A percentile compares a stretch with the other conserved stretches of the same genome.
Evolutionary conservation across 108 stramenopile genomes (phyloP).

Genomic region (Fragilaria crotonensis): DNA sequence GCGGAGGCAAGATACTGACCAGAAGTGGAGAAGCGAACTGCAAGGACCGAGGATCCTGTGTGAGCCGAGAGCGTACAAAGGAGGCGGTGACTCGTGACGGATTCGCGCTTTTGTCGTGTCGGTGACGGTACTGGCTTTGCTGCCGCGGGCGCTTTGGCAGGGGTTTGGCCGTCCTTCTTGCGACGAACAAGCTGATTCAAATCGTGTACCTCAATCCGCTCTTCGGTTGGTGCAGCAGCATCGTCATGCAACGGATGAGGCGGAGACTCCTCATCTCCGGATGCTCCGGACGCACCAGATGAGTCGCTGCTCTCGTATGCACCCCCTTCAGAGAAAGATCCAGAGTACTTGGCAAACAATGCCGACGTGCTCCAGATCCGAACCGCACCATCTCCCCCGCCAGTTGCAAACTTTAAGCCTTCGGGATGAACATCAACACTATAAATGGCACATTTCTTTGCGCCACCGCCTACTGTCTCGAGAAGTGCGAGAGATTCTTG

Average conservation of each 20-base stretch:
- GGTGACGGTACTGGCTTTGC: conserved; percentile 3
- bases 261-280: conserved; percentile 1
- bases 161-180: conserved; percentile 56
- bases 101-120: background rate
- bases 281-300: conserved; percentile 8
- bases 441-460: conserved; percentile 57
- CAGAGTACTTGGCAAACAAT: conserved; percentile 31
- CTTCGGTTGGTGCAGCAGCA: conserved; percentile 5
- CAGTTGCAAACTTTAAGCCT: conserved; percentile 68
- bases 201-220: conserved; percentile 45
- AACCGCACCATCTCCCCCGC: conserved; percentile 78
- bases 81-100: conserved; percentile 41
- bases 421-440: conserved; percentile 63
- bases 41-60: conserved; percentile 73
- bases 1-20: conserved; percentile 76
- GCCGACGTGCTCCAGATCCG: conserved; percentile 60
- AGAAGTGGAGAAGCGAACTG: conserved; percentile 63
- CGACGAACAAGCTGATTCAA: conserved; percentile 55
- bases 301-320: conserved; percentile 62
- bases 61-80: conserved; percentile 74
- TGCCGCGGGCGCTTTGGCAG: too few relatives aligned
- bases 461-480: conserved; percentile 13
- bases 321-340: conserved; percentile 31
- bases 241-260: background rate
- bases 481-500: conserved; percentile 35